Percentiles rank a stretch among this genome's conserved stretches.
phyloP scores from a whole-genome alignment of 2,329 filamentous ascomycete genomes.

The Tothia fuscella region DNA sequence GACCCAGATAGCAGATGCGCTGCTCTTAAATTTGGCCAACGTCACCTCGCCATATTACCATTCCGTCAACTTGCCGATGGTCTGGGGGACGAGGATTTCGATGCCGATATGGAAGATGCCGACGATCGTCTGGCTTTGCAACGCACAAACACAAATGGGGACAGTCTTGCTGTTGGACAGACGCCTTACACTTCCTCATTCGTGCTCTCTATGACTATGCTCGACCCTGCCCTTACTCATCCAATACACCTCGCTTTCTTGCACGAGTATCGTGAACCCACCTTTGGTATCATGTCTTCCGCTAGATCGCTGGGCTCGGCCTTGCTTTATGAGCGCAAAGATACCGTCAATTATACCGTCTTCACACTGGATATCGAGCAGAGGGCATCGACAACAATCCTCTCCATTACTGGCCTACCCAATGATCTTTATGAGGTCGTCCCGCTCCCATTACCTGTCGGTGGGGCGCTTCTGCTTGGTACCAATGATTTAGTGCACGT shows the following conservation, averaged over 20 bases:
- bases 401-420: conserved; percentile 74
- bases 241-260: conserved; percentile 87
- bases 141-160: conserved; percentile 22
- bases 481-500: conserved; percentile 88
- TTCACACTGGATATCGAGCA: conserved; percentile 93
- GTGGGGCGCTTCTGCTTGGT: conserved; percentile 77
- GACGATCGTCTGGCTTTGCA: conserved; percentile 19
- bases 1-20: conserved; percentile 91
- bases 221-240: conserved; percentile 79
- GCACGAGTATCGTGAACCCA: conserved; percentile 94
- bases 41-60: conserved; percentile 84
- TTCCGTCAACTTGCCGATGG: conserved; percentile 81
- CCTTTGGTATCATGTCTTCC: conserved; percentile 86
- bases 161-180: conserved; percentile 25
- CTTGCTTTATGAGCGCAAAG: conserved; percentile 62
- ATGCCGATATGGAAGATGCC: conserved; percentile 61
- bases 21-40: conserved; percentile 79
- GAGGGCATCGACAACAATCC: conserved; percentile 79
- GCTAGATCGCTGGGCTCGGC: conserved; percentile 60
- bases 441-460: conserved; percentile 72
- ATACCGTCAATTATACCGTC: conserved; percentile 81
- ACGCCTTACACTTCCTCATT: conserved; percentile 85
- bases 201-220: conserved; percentile 75
- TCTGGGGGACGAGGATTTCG: conserved; percentile 83
- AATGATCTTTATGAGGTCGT: conserved; percentile 78